A percentile compares a stretch with the other conserved stretches of the same genome.
Evolutionary conservation across 1,139 yeast species (phyloP).

Genomic region (Diutina neorugosa): DNA sequence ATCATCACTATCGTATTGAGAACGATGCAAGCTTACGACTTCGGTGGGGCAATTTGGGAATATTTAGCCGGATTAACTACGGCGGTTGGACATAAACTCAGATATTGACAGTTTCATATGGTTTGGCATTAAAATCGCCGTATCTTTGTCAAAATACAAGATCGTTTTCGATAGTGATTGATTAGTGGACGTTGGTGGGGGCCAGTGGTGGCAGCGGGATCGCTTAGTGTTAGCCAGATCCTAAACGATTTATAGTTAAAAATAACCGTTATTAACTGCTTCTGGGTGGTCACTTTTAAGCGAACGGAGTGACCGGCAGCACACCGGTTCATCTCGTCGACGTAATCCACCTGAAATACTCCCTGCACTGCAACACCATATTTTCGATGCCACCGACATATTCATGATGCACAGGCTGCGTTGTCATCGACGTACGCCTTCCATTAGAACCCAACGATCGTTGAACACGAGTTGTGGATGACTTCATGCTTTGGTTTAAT

Average conservation of each 20-base stretch:
- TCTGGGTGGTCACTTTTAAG: background rate
- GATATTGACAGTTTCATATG: too few species aligned
- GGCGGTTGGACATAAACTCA: background rate
- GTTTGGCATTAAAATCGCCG: too few species aligned
- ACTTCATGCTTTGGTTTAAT: background rate
- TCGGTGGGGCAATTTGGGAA: background rate
- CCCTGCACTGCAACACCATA: background rate
- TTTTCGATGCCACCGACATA: background rate
- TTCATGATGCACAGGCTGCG: too few species aligned
- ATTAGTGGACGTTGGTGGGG: too few species aligned
- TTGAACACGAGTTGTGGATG: background rate
- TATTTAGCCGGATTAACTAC: background rate
- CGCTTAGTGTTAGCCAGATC: slow-evolving; percentile 1
- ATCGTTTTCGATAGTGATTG: too few species aligned
- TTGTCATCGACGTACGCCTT: too few species aligned
- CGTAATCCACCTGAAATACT: background rate
- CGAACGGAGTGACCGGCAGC: background rate
- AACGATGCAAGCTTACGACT: background rate
- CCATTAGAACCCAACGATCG: too few species aligned
- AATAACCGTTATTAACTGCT: background rate
- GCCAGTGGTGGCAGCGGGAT: background rate
- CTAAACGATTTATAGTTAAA: background rate
- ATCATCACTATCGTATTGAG: background rate
- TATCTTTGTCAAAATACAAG: too few species aligned
- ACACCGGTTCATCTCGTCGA: background rate